Base-by-base conservation (phyloP, 352 stramenopile genomes). In the Nothophytophthora sp. region DNA sequence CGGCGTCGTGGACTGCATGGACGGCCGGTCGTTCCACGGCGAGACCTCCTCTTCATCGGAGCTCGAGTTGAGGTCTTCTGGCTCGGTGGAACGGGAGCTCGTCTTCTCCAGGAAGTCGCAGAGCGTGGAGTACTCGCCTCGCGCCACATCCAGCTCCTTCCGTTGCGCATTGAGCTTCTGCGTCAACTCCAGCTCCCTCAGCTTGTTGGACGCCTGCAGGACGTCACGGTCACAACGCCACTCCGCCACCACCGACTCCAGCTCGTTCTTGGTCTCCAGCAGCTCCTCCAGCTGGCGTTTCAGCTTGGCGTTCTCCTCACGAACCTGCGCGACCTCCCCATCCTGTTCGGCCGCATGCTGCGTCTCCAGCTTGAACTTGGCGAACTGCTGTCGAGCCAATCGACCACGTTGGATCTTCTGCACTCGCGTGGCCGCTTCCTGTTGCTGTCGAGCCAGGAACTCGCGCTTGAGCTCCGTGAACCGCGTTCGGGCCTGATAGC, bases 221-320 rank as follows among this genome's bases (percentile, higher is more conserved):
- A 88, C 72, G 11, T 88, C 65, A 28, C 73, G 63, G 25, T 88
- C 70, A 33, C 67, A 81, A 7, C 65, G 65, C 52, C 72, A 80
- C 53, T 90, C 79, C 9, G 66, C 64, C 53, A 87, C 75, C 24
- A 81, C 63, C 7, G 61, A 58, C 42, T 90, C 69, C 22, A 90
- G 44, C 49, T 88, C 73, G 33, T 75, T 57, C 56, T 88, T 90
- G 11, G 54, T 67, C 47, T 76, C 67, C n/a, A 85, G 49, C 5
- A 92, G 59, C 38, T 87, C 69, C 24, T 64, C 65, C 11, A 92
- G 61, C 50, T 89, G 76, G 34, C 64, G 38, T 27, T 79, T 82
- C 30, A 92, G 55, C 10, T 46, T 58, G 8, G 53, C 62, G 48
- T 89, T 89, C 44, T 91, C 81, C 16, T 77, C 70, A 12, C 57